A percentile compares a stretch with the other conserved stretches of the same genome.
Evolutionary conservation across 176 grass and related monocot species (phyloP).

Genomic region (Aegilops longissima): DNA sequence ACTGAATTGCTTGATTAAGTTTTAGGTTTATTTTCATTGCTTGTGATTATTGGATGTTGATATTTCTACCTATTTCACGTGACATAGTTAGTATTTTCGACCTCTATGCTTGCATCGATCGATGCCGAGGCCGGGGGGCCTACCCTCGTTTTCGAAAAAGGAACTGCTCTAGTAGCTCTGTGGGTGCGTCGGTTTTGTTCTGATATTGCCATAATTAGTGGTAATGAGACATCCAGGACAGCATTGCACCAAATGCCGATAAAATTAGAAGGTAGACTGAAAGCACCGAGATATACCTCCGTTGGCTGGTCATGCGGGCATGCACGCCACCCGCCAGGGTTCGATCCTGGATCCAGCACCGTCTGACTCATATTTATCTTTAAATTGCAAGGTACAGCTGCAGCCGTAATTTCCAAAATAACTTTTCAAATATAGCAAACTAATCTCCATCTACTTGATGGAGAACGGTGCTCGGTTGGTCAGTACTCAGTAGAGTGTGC

Average conservation of each 20-base stretch:
- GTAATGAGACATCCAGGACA: not conserved
- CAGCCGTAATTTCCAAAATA: not conserved
- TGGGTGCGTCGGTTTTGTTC: not conserved
- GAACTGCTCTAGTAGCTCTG: not conserved
- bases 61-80: not conserved
- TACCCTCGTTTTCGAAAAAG: not conserved
- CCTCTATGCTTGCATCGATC: not conserved
- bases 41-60: constrained; percentile 5
- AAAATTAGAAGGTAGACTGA: not conserved
- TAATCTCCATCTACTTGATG: not conserved
- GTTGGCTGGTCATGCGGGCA: not conserved
- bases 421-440: not conserved
- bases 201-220: not conserved
- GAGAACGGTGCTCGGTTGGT: not conserved
- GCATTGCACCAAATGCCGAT: not conserved
- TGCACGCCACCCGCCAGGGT: not conserved
- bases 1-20: not conserved
- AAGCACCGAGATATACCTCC: not conserved
- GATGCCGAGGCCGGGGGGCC: not conserved
- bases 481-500: not conserved
- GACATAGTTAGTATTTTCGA: constrained; percentile 1
- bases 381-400: not conserved
- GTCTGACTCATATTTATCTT: not conserved
- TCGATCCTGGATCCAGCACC: not conserved
- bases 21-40: not conserved